These are phyloP conservation scores for Leptographium procerum DNA, from an alignment of 2,329 filamentous ascomycete species.

Conservation along the genomic window DNA sequence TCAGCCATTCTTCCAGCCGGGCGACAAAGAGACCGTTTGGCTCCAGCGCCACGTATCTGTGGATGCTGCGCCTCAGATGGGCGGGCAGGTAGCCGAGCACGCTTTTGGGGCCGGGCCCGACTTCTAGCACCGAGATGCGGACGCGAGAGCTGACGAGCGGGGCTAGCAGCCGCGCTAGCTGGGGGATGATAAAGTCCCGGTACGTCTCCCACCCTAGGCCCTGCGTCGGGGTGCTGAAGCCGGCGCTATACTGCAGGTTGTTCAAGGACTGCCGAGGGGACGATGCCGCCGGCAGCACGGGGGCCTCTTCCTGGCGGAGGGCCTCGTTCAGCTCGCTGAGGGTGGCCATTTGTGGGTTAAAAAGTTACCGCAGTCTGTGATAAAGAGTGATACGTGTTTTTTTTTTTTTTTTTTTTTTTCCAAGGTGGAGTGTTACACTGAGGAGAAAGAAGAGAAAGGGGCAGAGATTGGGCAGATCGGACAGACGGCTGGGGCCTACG, in stretches of 20 bases:
- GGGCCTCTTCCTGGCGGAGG: no score
- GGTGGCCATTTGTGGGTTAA: no score
- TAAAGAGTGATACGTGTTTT: no score
- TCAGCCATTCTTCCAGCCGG: constrained; percentile 30
- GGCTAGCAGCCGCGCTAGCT: constrained; percentile 29
- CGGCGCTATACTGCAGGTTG: constrained; percentile 36
- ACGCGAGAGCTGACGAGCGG: constrained; percentile 25
- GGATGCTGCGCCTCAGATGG: constrained; percentile 29
- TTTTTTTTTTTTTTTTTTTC: no score
- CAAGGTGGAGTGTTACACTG: no score
- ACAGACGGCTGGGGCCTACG: no score
- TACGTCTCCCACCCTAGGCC: constrained; percentile 28
- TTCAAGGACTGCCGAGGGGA: no score
- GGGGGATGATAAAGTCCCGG: constrained; percentile 39
- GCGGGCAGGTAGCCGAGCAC: constrained; percentile 38
- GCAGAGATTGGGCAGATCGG: no score
- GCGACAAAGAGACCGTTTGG: constrained; percentile 35
- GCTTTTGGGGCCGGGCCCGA: constrained; percentile 46
- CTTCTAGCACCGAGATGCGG: constrained; percentile 43
- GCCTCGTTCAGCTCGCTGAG: no score
- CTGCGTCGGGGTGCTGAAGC: constrained; percentile 31
- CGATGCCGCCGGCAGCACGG: no score
- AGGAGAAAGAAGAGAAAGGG: no score
- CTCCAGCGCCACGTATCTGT: constrained; percentile 43
- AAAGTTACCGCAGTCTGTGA: no score